A percentile compares a stretch with the other conserved stretches of the same genome.
phyloP scores from a whole-genome alignment of 345 rosid species.

The Bretschneidera sinensis region DNA sequence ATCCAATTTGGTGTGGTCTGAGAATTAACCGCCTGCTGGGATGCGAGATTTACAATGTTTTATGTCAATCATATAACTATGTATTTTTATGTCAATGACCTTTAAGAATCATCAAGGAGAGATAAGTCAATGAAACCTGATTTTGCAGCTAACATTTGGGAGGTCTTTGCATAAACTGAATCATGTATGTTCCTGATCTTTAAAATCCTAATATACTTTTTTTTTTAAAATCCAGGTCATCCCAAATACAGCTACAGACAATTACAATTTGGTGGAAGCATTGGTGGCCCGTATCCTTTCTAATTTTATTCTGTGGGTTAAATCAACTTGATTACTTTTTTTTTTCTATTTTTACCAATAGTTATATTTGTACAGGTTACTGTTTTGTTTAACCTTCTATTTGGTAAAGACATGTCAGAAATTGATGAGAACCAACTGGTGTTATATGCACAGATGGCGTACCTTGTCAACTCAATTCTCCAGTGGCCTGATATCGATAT shows the following conservation, averaged over 20 bases:
- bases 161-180: background rate
- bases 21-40: background rate
- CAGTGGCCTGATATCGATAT: constrained; percentile 59
- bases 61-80: no score
- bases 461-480: constrained; percentile 75
- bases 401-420: constrained; percentile 60
- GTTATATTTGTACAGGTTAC: constrained; percentile 6
- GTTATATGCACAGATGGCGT: constrained; percentile 94
- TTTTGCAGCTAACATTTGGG: background rate
- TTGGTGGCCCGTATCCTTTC: constrained; percentile 89
- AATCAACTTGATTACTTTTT: constrained; percentile 2
- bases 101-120: no score
- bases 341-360: background rate
- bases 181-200: background rate
- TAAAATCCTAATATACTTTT: no score
- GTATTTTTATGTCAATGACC: no score
- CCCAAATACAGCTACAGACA: constrained; percentile 46
- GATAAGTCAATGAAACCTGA: no score
- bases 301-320: constrained; percentile 8
- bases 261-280: constrained; percentile 62
- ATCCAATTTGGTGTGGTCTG: background rate
- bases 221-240: constrained; percentile 52
- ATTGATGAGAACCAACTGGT: constrained; percentile 78
- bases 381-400: constrained; percentile 39
- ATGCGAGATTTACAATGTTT: background rate